Percentiles rank a stretch among this genome's conserved stretches.
phyloP scores from a whole-genome alignment of 2,329 filamentous ascomycete genomes.

The Apiospora saccharicola region DNA sequence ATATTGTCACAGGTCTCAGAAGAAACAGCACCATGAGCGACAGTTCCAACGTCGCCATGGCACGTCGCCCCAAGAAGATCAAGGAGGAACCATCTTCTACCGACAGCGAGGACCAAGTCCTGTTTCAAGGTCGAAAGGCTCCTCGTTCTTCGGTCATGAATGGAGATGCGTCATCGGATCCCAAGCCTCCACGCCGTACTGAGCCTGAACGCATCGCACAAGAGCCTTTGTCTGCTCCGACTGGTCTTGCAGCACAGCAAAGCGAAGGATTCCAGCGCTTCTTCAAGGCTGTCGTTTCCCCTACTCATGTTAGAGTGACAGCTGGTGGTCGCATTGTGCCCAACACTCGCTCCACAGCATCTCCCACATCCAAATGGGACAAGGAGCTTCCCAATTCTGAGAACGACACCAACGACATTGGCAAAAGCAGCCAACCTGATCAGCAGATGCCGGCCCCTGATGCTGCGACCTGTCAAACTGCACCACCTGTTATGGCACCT shows the following conservation, averaged over 20 bases:
- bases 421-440: slow-evolving; percentile 10
- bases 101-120: slow-evolving; percentile 45
- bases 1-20: slow-evolving; percentile 38
- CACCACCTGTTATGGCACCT: slow-evolving; percentile 27
- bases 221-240: slow-evolving; percentile 62
- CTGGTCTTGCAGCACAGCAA: slow-evolving; percentile 61
- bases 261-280: slow-evolving; percentile 73
- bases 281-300: slow-evolving; percentile 72
- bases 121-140: slow-evolving; percentile 47
- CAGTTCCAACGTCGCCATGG: slow-evolving; percentile 32
- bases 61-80: slow-evolving; percentile 37
- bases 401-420: slow-evolving; percentile 26
- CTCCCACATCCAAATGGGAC: slow-evolving; percentile 59
- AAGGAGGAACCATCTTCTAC: slow-evolving; percentile 46
- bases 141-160: slow-evolving; percentile 29
- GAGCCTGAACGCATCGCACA: slow-evolving; percentile 50
- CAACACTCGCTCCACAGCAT: slow-evolving; percentile 63
- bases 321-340: slow-evolving; percentile 73
- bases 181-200: slow-evolving; percentile 55
- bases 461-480: background rate
- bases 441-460: background rate
- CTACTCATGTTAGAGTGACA: slow-evolving; percentile 71
- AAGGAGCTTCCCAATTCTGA: slow-evolving; percentile 48
- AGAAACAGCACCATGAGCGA: slow-evolving; percentile 1
- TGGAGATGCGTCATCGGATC: slow-evolving; percentile 38